These are phyloP conservation scores for Bipolaris cookei DNA, from an alignment of 2,329 filamentous ascomycete species.

Conservation along the genomic window DNA sequence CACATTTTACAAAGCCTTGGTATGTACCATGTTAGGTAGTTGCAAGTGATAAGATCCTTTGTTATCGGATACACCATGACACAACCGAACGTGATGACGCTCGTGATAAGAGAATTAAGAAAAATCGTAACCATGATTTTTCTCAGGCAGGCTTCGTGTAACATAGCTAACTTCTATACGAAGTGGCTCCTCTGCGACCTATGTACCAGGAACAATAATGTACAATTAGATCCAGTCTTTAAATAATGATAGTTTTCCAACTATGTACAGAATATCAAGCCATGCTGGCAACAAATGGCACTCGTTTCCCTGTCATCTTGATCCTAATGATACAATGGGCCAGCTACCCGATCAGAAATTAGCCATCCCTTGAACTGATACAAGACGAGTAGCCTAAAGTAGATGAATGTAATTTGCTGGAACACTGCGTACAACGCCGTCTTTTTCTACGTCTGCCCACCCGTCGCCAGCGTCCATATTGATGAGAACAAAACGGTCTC, in stretches of 20 bases:
- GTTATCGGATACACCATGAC: neutral
- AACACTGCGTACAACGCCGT: slow-evolving; percentile 83
- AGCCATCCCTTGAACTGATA: slow-evolving; percentile 19
- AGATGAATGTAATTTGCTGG: slow-evolving; percentile 91
- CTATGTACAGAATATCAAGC: slow-evolving; percentile 16
- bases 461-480: slow-evolving; percentile 89
- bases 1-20: slow-evolving; percentile 3
- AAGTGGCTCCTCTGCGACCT: neutral
- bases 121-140: neutral
- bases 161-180: too few species aligned
- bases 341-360: slow-evolving; percentile 8
- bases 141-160: too few species aligned
- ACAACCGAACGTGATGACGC: neutral
- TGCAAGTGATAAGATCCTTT: neutral
- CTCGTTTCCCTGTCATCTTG: neutral
- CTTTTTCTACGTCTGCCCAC: slow-evolving; percentile 96
- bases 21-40: neutral
- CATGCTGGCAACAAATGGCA: neutral
- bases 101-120: neutral
- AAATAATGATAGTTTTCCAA: neutral
- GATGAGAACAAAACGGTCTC: slow-evolving; percentile 89
- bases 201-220: neutral
- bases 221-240: too few species aligned
- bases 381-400: slow-evolving; percentile 55
- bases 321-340: neutral